Evolutionary conservation across 768 basidiomycete species (phyloP), one percentile per base, ranked within the genome.

Genomic region (Lactarius sanguifluus): DNA sequence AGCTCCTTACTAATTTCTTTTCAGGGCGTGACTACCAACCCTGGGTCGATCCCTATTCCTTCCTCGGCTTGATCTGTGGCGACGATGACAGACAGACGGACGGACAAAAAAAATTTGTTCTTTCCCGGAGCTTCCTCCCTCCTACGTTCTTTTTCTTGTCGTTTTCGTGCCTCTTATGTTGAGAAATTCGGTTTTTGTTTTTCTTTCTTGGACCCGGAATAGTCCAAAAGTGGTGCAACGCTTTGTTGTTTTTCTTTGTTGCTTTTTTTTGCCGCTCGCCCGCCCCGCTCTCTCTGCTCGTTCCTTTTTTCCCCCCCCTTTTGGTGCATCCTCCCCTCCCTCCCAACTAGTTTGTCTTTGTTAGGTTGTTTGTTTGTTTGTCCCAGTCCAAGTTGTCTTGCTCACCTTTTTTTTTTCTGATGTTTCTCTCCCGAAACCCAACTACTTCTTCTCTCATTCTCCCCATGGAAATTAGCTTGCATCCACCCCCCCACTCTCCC

Each of bases 1-100:
- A 9, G 32, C 32, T 9, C 32, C 36, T 34, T 40, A 5, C 30
- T 38, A 8, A n/a, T 18, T 1, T 57, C 4, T 32, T 25, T 23
- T 20, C 56, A 65, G 64, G 64, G 64, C 3, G 64, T 65, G 40
- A 43, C 59, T 6, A 65, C 58, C 2, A 34, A 32, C 54, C 23
- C 61, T 8, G 52, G 61, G 18, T 18, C 52, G 23, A 38, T 62
- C 28, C 30, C 62, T 2, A 56, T 62, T 12, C 62, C 62, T 15
- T 56, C 54, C 5, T 40, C 62, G 25, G 38, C 40, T 16, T 56
- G 40, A 54, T 40, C 16, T 20, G 28, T 54, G 15, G 36, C 18
- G 15, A 16, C 15, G 0, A 16, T 50, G 13, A 50, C n/a, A 25
- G n/a, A 50, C n/a, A 25, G n/a, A 23, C n/a, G 50, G 50, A 25